A percentile compares a stretch with the other conserved stretches of the same genome.
phyloP scores from a whole-genome alignment of 257 asterid genomes.

The Nicotiana attenuata region DNA sequence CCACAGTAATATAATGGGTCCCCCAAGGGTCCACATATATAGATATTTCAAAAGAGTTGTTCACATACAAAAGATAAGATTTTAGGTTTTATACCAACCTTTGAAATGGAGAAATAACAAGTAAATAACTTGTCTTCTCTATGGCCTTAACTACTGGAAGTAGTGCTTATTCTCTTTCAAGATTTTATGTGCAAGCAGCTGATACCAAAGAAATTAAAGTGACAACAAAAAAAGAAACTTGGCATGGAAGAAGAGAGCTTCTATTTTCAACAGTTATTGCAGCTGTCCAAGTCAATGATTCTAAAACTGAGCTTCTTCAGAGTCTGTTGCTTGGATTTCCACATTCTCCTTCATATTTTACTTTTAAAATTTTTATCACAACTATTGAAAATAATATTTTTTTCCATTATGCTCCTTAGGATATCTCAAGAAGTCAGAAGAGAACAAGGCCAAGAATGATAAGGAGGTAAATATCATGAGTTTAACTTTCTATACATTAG shows the following conservation, averaged over 20 bases:
- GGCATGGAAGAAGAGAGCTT: constrained; percentile 50
- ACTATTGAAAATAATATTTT: background rate
- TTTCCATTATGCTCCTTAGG: constrained; percentile 29
- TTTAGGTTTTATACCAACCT: background rate
- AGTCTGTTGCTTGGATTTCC: constrained; percentile 28
- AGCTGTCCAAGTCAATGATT: constrained; percentile 29
- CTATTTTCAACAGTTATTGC: constrained; percentile 36
- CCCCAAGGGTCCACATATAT: background rate
- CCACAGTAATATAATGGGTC: background rate
- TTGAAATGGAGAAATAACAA: background rate
- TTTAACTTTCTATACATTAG: background rate
- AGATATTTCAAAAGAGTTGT: background rate
- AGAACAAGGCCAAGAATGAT: constrained; percentile 75
- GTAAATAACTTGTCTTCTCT: background rate
- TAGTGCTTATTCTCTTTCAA: constrained; percentile 16
- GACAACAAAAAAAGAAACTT: constrained; percentile 14
- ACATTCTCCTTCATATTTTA: background rate
- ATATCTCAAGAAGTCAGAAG: constrained; percentile 78
- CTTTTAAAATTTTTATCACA: background rate
- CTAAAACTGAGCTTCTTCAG: constrained; percentile 64
- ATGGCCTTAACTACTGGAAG: constrained; percentile 37
- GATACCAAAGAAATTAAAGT: constrained; percentile 16
- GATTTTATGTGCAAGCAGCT: constrained; percentile 20
- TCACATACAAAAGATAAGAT: constrained; percentile 1
- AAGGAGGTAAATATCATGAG: constrained; percentile 56